Evolutionary conservation across 495 filamentous ascomycete species (phyloP).

Genomic region (Articulospora tetracladia): DNA sequence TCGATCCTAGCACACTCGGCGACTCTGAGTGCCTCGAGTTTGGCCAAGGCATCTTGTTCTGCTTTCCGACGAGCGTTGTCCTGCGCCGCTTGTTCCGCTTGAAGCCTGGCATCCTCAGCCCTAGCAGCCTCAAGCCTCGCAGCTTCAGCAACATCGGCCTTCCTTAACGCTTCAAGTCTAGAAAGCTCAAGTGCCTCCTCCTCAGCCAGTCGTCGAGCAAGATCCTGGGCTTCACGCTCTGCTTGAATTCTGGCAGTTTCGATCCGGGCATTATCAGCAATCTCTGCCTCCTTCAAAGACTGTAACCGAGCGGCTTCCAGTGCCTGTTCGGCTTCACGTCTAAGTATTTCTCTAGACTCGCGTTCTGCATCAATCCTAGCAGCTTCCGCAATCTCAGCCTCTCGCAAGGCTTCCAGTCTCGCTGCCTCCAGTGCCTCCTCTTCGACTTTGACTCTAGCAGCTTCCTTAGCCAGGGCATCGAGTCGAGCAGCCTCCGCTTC

Average conservation of each 20-base stretch:
- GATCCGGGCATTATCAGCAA: neutral
- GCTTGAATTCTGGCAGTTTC: too few relatives aligned
- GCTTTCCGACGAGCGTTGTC: slow-evolving; percentile 4
- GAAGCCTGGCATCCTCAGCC: too few relatives aligned
- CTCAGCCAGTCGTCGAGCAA: too few relatives aligned
- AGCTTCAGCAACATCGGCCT: too few relatives aligned
- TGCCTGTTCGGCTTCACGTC: slow-evolving; percentile 30
- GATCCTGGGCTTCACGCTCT: too few relatives aligned
- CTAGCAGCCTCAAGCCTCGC: too few relatives aligned
- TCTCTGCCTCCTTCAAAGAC: neutral
- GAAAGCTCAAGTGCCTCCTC: too few relatives aligned
- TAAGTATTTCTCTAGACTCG: slow-evolving; percentile 28
- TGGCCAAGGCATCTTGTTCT: neutral
- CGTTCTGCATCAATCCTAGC: slow-evolving; percentile 39
- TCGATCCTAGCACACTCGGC: too few relatives aligned
- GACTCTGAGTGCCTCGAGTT: neutral
- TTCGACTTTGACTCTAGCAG: neutral
- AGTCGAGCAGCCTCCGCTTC: slow-evolving; percentile 1
- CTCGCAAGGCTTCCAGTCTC: neutral
- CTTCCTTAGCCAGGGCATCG: neutral
- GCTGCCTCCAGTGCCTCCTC: neutral
- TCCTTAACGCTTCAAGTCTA: too few relatives aligned
- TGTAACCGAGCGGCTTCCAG: slow-evolving; percentile 3
- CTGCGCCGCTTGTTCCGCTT: too few relatives aligned
- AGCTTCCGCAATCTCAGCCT: slow-evolving; percentile 36